Base-by-base conservation (phyloP, 495 filamentous ascomycete genomes). In the Astrothelium subdiscretum region DNA sequence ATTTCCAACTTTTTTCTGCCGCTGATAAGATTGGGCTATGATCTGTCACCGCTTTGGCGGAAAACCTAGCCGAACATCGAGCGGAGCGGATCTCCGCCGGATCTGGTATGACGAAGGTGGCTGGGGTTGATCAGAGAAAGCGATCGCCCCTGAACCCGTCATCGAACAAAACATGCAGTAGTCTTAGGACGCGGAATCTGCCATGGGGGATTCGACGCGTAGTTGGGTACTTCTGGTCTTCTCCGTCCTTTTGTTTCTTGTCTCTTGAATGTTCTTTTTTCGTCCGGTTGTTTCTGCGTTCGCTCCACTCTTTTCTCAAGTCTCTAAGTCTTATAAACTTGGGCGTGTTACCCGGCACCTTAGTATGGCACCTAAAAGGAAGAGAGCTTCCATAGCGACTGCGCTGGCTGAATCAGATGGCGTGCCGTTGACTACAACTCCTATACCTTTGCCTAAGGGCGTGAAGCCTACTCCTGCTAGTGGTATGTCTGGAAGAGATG, bases 51-150 rank as follows among this genome's bases (percentile, higher is more conserved):
- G 42, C 42, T 15, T n/a, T n/a, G n/a, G n/a, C n/a, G n/a, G n/a
- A 40, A 40, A 40, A 40, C 5, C 15, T 15, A 6, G 35, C 6
- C 35, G 15, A 40, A 40, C 6, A 54, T 29, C 5, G 48, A 22
- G 13, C 24, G 54, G 54, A 29, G 31, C 31, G 57, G 20, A 59
- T 59, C 57, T 35, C 31, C 31, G 35, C 35, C 31, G 26, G 31
- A 59, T 59, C 57, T 59, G 57, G 35, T 11, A 32, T 59, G 57
- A 59, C 57, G 57, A 18, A n/a, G 10, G 31, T 42, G 57, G 57
- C 31, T 59, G 12, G 57, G 15, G 22, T 54, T 20, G 13, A 54
- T 54, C 48, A 59, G 57, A 12, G 22, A 59, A 24, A 35, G 10
- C n/a, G 57, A 59, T 59, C 35, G 48, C 35, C 57, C 57, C 31